These are phyloP conservation scores for Tephrocybe sp. DNA, from an alignment of 768 basidiomycete genomes.

Conservation along the genomic window DNA sequence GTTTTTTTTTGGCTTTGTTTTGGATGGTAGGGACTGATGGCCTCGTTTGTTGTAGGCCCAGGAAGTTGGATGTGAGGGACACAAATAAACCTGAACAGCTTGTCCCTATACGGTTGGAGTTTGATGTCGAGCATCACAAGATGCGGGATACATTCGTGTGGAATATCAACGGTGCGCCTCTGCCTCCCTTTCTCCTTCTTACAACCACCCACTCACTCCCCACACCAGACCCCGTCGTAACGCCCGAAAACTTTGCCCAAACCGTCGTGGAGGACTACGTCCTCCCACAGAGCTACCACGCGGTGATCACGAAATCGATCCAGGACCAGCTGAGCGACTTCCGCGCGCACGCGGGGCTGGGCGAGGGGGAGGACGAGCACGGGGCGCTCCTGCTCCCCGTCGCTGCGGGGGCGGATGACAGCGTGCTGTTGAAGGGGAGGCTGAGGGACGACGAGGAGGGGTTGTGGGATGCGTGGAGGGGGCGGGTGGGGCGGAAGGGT, in stretches of 20 bases:
- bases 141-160: constrained; percentile 97
- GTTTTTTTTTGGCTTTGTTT: constrained; percentile 14
- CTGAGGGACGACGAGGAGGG: neutral
- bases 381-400: too few relatives aligned
- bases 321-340: constrained; percentile 87
- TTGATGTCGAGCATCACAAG: constrained; percentile 92
- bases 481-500: constrained; percentile 15
- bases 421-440: too few relatives aligned
- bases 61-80: constrained; percentile 54
- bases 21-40: too few relatives aligned
- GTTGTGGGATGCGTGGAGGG: constrained; percentile 21
- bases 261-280: constrained; percentile 89
- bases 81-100: constrained; percentile 75
- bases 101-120: constrained; percentile 93
- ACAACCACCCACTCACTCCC: neutral
- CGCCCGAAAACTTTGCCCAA: constrained; percentile 88
- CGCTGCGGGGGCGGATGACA: too few relatives aligned
- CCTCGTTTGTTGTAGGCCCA: constrained; percentile 44
- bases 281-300: constrained; percentile 64
- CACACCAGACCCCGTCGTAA: constrained; percentile 76
- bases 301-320: constrained; percentile 76
- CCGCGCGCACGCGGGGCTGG: constrained; percentile 60
- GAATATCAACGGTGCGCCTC: constrained; percentile 86
- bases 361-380: constrained; percentile 15
- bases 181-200: neutral